These are phyloP conservation scores for Paraphaeosphaeria minitans DNA, from an alignment of 2,329 filamentous ascomycete genomes.

Conservation along the genomic window DNA sequence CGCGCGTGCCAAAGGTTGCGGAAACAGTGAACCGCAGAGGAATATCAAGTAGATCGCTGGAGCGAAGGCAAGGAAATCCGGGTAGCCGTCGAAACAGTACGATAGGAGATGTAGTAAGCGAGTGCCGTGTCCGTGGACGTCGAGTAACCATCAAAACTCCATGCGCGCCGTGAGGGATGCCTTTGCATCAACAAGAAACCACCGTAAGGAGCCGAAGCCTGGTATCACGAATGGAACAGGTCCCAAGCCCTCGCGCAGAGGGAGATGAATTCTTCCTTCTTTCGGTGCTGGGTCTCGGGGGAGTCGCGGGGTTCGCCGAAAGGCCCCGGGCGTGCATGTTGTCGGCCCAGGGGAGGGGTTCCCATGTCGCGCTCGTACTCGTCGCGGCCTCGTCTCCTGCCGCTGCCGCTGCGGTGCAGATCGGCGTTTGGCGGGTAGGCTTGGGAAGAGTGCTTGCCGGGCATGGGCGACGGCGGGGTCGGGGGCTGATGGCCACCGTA, in stretches of 20 bases:
- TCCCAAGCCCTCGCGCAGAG: constrained; percentile 94
- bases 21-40: constrained; percentile 20
- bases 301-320: constrained; percentile 83
- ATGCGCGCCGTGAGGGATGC: constrained; percentile 24
- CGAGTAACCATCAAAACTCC: constrained; percentile 25
- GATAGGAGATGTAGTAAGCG: constrained; percentile 28
- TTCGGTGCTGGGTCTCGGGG: constrained; percentile 79
- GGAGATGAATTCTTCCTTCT: constrained; percentile 90
- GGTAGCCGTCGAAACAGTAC: constrained; percentile 17
- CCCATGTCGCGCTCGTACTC: constrained; percentile 91
- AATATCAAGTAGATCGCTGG: constrained; percentile 15
- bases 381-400: constrained; percentile 77
- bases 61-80: constrained; percentile 12
- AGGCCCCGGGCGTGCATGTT: constrained; percentile 59
- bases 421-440: constrained; percentile 38
- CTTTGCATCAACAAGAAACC: constrained; percentile 16
- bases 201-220: constrained; percentile 19
- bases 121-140: constrained; percentile 26
- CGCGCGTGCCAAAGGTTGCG: constrained; percentile 21
- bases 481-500: constrained; percentile 94
- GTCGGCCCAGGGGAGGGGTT: constrained; percentile 79
- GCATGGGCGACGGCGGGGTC: constrained; percentile 81
- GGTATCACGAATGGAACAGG: constrained; percentile 80
- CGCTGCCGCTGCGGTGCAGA: constrained; percentile 60
- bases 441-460: constrained; percentile 48